Evolutionary conservation across 1,284 basidiomycete genomes (phyloP).

Genomic region (Trichosporon sp.): DNA sequence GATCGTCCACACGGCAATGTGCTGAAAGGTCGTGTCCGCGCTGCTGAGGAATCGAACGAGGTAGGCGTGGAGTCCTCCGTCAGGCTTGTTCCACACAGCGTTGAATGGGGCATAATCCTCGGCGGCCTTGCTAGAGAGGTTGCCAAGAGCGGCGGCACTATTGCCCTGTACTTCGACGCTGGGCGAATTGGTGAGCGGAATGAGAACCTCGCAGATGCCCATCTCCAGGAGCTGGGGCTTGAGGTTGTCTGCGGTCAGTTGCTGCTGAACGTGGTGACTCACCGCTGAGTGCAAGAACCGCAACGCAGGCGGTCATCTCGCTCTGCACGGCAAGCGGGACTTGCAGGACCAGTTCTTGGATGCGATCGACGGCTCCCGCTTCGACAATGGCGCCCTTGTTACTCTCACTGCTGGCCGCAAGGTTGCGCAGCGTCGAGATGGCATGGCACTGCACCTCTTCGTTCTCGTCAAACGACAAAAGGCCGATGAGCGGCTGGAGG

Average conservation of each 20-base stretch:
- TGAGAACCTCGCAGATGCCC: constrained; percentile 97
- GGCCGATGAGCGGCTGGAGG: constrained; percentile 90
- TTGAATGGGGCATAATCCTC: constrained; percentile 99
- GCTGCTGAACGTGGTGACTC: constrained; percentile 30
- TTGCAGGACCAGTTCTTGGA: constrained; percentile 93
- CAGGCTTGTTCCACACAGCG: constrained; percentile 96
- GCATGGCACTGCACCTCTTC: constrained; percentile 99
- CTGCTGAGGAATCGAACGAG: constrained; percentile 91
- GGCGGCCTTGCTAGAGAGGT: constrained; percentile 90
- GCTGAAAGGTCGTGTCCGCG: constrained; percentile 98
- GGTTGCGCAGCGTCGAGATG: constrained; percentile 95
- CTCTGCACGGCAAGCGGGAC: constrained; percentile 97
- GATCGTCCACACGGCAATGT: constrained; percentile 98
- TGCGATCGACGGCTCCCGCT: constrained; percentile 96
- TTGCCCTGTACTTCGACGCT: constrained; percentile 99
- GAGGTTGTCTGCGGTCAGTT: constrained; percentile 70
- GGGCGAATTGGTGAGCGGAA: constrained; percentile 91
- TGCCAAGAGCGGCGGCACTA: constrained; percentile 95
- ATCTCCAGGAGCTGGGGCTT: constrained; percentile 95
- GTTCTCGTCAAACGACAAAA: constrained; percentile 96
- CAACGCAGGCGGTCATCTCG: constrained; percentile 99
- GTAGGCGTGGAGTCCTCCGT: constrained; percentile 95
- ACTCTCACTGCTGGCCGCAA: constrained; percentile 95
- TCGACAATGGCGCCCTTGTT: constrained; percentile 99
- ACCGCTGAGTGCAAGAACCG: constrained; percentile 91